Base-by-base conservation (phyloP, 345 rosid genomes). In the Populus nigra region DNA sequence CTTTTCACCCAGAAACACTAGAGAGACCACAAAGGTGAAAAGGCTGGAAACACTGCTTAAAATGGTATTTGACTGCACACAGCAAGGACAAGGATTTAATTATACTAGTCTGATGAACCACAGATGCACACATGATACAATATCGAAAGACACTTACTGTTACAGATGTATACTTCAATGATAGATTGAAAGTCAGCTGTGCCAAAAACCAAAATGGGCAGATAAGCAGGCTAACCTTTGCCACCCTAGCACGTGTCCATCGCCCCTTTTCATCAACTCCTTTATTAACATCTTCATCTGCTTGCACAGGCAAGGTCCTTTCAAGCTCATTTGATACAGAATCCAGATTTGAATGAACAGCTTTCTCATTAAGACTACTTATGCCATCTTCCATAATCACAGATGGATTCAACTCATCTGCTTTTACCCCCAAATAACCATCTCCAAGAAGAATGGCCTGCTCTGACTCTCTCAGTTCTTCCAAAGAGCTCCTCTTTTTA, bases 171-270 rank as follows among this genome's bases (percentile, higher is more conserved):
- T 93, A 93, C 87, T 95, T 93, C 80, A 95, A 81, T 13, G 99
- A 95, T 67, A 95, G 88, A 84, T 95, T 93, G 81, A 95, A 95
- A 57, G 93, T 85, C 78, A 95, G 89, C 85, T 93, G 98, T 0
- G 99, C 99, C 55, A 93, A 76, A 80, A 95, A 95, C 99, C 99
- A 95, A 87, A 92, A 92, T 11, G 97, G 99, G 84, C 96, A 91
- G 47, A 95, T 85, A 61, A 85, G 35, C 79, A 95, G 87, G 79
- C 99, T 96, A 73, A 86, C 96, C 84, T 89, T 90, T 3, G 98
- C 97, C 71, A 96, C 91, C 74, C 96, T 88, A 82, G 83, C 74
- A 3, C 93, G 89, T 0, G 97, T 96, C 99, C 99, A 95, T 65
- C 96, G 87, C 33, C 99, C 96, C 77, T 89, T 93, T 33, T 85